These are phyloP conservation scores for Coemansia sp. DNA, from an alignment of 192 early-diverging fungal species.

Conservation along the genomic window DNA sequence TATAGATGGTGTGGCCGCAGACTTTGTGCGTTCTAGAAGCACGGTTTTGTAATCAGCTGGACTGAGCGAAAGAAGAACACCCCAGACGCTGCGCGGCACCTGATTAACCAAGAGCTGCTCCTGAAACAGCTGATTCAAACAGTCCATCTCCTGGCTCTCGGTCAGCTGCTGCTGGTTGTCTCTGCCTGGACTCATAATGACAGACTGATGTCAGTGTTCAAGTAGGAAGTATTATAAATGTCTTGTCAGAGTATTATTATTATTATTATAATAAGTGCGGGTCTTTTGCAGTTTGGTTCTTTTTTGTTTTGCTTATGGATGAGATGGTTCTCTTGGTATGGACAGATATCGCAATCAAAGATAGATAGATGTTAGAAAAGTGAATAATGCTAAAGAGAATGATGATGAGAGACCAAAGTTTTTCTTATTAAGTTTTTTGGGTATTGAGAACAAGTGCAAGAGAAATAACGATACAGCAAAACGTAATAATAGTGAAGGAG, in stretches of 20 bases:
- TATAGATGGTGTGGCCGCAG: not conserved
- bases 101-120: slow-evolving; percentile 51
- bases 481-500: not conserved
- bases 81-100: slow-evolving; percentile 54
- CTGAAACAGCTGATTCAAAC: slow-evolving; percentile 50
- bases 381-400: not conserved
- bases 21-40: slow-evolving; percentile 45
- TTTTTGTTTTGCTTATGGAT: not conserved
- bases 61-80: slow-evolving; percentile 53
- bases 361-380: slow-evolving; percentile 1
- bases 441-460: not conserved
- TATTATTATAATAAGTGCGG: not conserved
- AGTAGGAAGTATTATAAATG: not conserved
- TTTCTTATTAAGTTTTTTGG: no score
- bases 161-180: slow-evolving; percentile 3
- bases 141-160: slow-evolving; percentile 47
- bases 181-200: no score
- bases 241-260: not conserved
- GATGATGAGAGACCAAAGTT: not conserved
- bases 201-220: not conserved
- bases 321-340: not conserved
- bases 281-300: not conserved
- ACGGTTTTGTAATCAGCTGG: slow-evolving; percentile 53
- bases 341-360: not conserved
- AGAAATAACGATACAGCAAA: not conserved